Conservation (phyloP, 1,139 yeast species). For the Yamadazyma taylorii region DNA sequence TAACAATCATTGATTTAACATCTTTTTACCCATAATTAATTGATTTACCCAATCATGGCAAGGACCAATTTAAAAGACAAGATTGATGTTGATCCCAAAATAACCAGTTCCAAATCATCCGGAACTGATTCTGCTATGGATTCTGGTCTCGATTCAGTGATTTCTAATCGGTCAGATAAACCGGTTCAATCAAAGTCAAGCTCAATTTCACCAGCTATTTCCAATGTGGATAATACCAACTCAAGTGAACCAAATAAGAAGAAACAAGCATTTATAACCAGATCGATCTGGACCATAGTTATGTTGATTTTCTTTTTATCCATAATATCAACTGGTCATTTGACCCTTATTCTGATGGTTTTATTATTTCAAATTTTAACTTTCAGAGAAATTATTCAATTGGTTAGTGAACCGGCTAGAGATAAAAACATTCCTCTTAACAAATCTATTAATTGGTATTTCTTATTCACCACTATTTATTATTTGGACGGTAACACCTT, state of each 20-base stretch:
- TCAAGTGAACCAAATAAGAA: slow-evolving; percentile 55
- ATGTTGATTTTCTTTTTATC: slow-evolving; percentile 79
- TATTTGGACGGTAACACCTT: slow-evolving; percentile 87
- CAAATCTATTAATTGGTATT: slow-evolving; percentile 87
- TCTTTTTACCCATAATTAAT: too few species aligned
- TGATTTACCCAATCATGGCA: too few species aligned
- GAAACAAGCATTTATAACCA: slow-evolving; percentile 78
- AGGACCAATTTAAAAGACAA: too few species aligned
- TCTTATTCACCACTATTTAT: slow-evolving; percentile 76
- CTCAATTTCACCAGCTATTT: background rate
- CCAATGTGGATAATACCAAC: background rate
- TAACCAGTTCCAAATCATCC: too few species aligned
- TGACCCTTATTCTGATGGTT: slow-evolving; percentile 73
- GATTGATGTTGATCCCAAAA: too few species aligned
- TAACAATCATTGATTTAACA: too few species aligned
- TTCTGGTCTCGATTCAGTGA: too few species aligned
- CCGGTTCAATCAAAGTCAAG: too few species aligned
- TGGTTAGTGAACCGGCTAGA: slow-evolving; percentile 81
- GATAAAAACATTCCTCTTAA: slow-evolving; percentile 83
- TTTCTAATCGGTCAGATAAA: too few species aligned
- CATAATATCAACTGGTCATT: slow-evolving; percentile 82
- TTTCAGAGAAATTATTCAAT: slow-evolving; percentile 87
- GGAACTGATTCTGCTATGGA: too few species aligned
- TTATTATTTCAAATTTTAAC: slow-evolving; percentile 76
- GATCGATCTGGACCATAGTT: slow-evolving; percentile 93